Evolutionary conservation across 371 early-diverging fungal species (phyloP), one percentile per base, ranked within the genome.

Genomic region (Circinella umbellata): DNA sequence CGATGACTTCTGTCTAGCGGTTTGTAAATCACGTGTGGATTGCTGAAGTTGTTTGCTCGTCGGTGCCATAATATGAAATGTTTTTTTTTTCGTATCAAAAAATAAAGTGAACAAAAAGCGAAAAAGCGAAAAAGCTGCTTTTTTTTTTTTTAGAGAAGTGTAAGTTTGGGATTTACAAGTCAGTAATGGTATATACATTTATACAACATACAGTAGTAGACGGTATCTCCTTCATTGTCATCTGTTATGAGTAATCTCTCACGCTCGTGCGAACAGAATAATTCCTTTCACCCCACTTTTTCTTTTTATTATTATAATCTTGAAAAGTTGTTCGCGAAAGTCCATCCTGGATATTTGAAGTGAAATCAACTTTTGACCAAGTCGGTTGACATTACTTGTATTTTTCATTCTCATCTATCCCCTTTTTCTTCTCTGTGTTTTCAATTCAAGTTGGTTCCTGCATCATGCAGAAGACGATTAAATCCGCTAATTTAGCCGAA

Each of bases 1-100:
- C 0, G 78, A 66, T 15, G 87, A 69, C 61, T 80, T 80, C n/a
- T 76, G 71, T 42, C 89, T 77, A 18, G 87, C 87, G 14, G 74
- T 69, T 35, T 82, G 75, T 20, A 89, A 74, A 66, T 89, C 89
- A 36, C 69, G 72, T 34, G 63, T 62, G 63, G 75, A 76, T 64
- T 82, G 84, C 4, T 73, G 59, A 48, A 80, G 62, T 48, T 73
- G 74, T 36, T 76, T 66, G 47, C 51, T 51, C 0, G 51, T 15
- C 4, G 65, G 18, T 36, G 42, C 39, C 67, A 67, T 67, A n/a
- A 1, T 57, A 6, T 27, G 13, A 10, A 15, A n/a, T 54, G 65
- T 18, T 53, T n/a, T 7, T 8, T 42, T 9, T 6, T 42, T 6
- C 42, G 1, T 42, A 0, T 42, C 11, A 42, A 42, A 42, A 42